phyloP scores from a whole-genome alignment of 495 filamentous ascomycete genomes.

The Coniosporium apollinis region DNA sequence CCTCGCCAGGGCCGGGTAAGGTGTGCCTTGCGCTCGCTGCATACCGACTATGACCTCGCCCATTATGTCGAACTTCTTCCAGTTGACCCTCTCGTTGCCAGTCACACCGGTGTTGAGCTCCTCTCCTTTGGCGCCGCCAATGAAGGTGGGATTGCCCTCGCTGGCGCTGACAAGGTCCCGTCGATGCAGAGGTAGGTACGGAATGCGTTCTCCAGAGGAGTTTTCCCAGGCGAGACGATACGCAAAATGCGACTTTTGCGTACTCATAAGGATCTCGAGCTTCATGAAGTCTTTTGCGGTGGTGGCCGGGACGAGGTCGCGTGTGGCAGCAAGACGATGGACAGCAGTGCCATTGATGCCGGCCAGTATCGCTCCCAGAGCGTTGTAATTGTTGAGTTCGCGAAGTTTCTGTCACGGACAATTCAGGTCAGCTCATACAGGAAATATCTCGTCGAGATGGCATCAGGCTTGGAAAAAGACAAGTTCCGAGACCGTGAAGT shows the following conservation, averaged over 20 bases:
- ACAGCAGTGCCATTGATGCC: constrained; percentile 81
- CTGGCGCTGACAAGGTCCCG: constrained; percentile 82
- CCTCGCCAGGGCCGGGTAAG: constrained; percentile 52
- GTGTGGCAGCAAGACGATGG: constrained; percentile 68
- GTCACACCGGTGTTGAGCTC: constrained; percentile 1
- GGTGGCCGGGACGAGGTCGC: constrained; percentile 51
- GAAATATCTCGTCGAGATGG: no score
- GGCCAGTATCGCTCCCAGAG: constrained; percentile 79
- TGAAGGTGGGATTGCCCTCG: constrained; percentile 78
- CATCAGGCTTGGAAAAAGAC: no score
- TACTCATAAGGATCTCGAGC: constrained; percentile 81
- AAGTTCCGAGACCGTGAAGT: no score
- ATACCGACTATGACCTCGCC: constrained; percentile 81
- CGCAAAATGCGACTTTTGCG: constrained; percentile 76
- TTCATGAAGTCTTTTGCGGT: constrained; percentile 71
- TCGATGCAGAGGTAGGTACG: constrained; percentile 81
- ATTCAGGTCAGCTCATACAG: no score
- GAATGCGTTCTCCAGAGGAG: constrained; percentile 72
- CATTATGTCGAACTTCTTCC: constrained; percentile 96
- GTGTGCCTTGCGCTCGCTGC: constrained; percentile 72
- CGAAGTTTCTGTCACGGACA: no score
- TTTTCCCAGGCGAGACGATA: constrained; percentile 97
- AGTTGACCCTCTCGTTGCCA: constrained; percentile 56
- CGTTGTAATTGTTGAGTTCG: constrained; percentile 91
- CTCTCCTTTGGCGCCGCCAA: constrained; percentile 46